Base-by-base conservation (phyloP, 225 moss, liverwort and hornwort genomes). In the Lunularia cruciata region DNA sequence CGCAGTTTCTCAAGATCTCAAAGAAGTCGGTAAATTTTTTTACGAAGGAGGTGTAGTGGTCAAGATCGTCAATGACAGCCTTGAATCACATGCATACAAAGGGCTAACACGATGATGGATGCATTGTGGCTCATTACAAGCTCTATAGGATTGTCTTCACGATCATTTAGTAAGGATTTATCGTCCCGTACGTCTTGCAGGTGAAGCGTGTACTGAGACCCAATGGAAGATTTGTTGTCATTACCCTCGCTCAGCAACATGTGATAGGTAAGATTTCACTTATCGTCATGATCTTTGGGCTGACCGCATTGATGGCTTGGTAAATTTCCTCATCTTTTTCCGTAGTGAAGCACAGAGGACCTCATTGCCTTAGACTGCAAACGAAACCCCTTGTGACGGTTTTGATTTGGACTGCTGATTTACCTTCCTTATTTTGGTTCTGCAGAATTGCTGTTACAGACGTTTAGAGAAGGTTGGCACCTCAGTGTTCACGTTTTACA, bases 401-500 rank as follows among this genome's bases (percentile, higher is more conserved):
- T n/a, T n/a, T n/a, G n/a, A n/a, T n/a, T n/a, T n/a, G n/a, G n/a
- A n/a, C n/a, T n/a, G n/a, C n/a, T n/a, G 47, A 18, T 54, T 9
- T 54, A 25, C 26, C 54, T 13, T 11, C 28, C 57, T 51, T 56
- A 2, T 59, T 65, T 16, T 65, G 64, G 58, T 68, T 72, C 15
- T 58, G 45, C 85, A 95, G 95, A 83, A 49, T 71, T 90, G 32
- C 53, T 90, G 65, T 74, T 96, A 49, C 18, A 72, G 47, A 86
- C 84, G 11, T 96, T 92, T 45, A 85, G 95, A 72, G 80, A 86
- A 80, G 90, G 95, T 66, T 96, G 95, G 95, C 79, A 80, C 22
- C 74, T 87, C 3, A 83, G 86, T 74, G 62, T 96, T 16, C 83
- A 90, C 72, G 83, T 78, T 36, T 68, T 96, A 58, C 74, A 81